Conservation (phyloP, 2,329 filamentous ascomycete genomes). For the Periconia digitata region DNA sequence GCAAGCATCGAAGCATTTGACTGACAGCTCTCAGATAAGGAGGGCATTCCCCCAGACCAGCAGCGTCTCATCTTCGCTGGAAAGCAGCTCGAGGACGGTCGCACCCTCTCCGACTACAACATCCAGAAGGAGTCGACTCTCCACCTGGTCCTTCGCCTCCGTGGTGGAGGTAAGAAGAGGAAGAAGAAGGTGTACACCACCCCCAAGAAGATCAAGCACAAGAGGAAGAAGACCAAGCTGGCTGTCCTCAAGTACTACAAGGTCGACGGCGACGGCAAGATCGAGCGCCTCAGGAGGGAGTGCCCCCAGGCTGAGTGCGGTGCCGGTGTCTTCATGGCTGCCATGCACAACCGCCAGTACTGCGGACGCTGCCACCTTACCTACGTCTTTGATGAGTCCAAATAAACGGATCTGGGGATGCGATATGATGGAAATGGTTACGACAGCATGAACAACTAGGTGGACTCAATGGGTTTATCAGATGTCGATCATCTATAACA, state of each 20-base stretch:
- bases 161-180: conserved; percentile 96
- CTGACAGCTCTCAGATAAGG: conserved; percentile 77
- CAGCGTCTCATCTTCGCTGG: conserved; percentile 99
- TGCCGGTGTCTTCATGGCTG: conserved; percentile 99
- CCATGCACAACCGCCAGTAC: conserved; percentile 99
- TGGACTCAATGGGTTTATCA: conserved; percentile 25
- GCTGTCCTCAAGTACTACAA: conserved; percentile 99
- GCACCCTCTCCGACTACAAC: conserved; percentile 99
- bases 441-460: conserved; percentile 24
- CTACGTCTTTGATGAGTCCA: conserved; percentile 70
- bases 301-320: conserved; percentile 85
- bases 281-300: conserved; percentile 97
- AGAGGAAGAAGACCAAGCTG: conserved; percentile 99
- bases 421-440: conserved; percentile 25
- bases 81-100: conserved; percentile 99
- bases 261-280: conserved; percentile 99
- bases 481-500: conserved; percentile 28
- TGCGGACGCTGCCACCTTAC: conserved; percentile 74
- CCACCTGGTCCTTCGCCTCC: conserved; percentile 95
- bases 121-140: conserved; percentile 99
- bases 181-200: conserved; percentile 99
- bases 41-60: conserved; percentile 98
- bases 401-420: conserved; percentile 44
- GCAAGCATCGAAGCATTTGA: neutral
- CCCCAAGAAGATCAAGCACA: conserved; percentile 99